Evolutionary conservation across 2,329 filamentous ascomycete genomes (phyloP), one percentile per base, ranked within the genome.

Genomic region (Colletotrichum chrysophilum): DNA sequence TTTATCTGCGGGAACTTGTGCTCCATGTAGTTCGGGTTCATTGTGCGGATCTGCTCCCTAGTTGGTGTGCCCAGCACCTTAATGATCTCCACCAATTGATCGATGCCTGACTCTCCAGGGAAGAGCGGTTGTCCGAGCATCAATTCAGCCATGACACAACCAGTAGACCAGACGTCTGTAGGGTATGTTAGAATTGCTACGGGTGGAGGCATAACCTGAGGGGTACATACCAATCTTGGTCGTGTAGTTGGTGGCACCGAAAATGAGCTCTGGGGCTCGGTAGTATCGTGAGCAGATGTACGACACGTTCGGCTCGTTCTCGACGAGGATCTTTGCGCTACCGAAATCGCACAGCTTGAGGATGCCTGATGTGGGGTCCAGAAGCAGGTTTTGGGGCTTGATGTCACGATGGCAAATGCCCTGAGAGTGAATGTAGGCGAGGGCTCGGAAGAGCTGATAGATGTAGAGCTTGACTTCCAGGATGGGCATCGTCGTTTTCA

Each of bases 21-120:
- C 88, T 99, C 97, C 97, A 99, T 99, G 87, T 99, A 99, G 87
- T 99, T 99, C 75, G 97, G 97, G 87, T 99, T 99, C 97, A 99
- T 99, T 79, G 97, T 99, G 80, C 97, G 95, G 82, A 99, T 99
- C 86, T 99, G 97, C 85, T 99, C 97, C 78, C 97, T 92, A 43
- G 97, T 98, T 21, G 97, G 97, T 21, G 97, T 99, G 76, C 97
- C 97, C 76, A 99, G 89, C 69, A 99, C 96, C 88, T 99, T 99
- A 90, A 99, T 99, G 84, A 99, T 99, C 87, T 99, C 97, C 61
- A 99, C 97, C 65, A 99, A 89, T 85, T 99, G 97, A 84, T 99
- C 97, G 82, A 99, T 99, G 78, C 97, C 97, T 64, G 97, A 99
- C 86, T 99, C 97, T 81, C 97, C 97, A 30, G 97, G 97, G 90